Evolutionary conservation across 2,329 filamentous ascomycete genomes (phyloP), one percentile per base, ranked within the genome.

Genomic region (Aureobasidium lini): DNA sequence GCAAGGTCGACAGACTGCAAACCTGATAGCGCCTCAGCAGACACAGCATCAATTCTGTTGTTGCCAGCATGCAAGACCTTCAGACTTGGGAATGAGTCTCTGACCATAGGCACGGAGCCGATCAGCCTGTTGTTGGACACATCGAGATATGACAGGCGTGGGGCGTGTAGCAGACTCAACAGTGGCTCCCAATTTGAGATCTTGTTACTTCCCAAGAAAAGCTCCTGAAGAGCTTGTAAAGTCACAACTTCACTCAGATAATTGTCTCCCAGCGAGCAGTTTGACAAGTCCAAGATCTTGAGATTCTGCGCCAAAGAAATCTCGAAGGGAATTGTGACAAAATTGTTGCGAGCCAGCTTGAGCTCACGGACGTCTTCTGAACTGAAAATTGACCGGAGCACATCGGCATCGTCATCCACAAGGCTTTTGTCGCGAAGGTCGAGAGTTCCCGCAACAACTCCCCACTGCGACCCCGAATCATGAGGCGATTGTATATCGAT

Each of bases 71-170:
- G 76, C 9, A 97, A 77, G 0, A 88, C 83, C 1, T 79, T 81
- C 43, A 96, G 78, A 6, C 77, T 79, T 0, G 90, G 89, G 69
- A 90, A 96, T 1, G 75, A 76, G 6, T 81, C 74, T 57, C 85
- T 85, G 6, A 96, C 75, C 28, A 70, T 64, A 0, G 92, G 89
- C 0, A 96, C 77, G 0, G 81, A 52, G 6, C 81, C 80, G 0
- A 84, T 81, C 32, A 97, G 75, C n/a, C 88, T 85, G 70, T 97
- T 97, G 64, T 87, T 82, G 28, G 88, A 90, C 7, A 95, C 79
- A 68, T 97, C 89, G 1, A 96, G 78, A 65, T 87, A 88, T 57
- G 87, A 83, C 6, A 97, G 79, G 6, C 75, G 78, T 0, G 91
- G 90, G 0, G 92, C 90, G n/a, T 81, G 79, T 5, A 97, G 80